Evolutionary conservation across 2,329 filamentous ascomycete species (phyloP).

Genomic region (Aureobasidium vineae): DNA sequence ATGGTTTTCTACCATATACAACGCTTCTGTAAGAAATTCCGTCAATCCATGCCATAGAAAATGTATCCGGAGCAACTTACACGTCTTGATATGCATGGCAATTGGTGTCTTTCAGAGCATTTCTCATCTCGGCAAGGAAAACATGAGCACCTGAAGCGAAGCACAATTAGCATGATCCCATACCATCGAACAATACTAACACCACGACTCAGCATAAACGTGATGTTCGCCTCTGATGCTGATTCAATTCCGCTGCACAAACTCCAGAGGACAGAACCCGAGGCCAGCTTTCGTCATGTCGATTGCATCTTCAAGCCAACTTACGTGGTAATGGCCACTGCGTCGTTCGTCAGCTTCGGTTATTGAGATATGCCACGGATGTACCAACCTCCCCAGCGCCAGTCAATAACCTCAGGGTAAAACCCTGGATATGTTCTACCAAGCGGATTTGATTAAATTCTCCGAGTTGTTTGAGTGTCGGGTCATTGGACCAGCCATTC

Average conservation of each 20-base stretch:
- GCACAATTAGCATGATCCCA: neutral
- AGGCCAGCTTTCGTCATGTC: neutral
- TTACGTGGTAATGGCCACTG: constrained; percentile 17
- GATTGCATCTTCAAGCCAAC: neutral
- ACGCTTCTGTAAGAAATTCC: constrained; percentile 7
- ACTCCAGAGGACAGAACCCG: neutral
- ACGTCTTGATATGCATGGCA: constrained; percentile 24
- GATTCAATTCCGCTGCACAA: neutral
- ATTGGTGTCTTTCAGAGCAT: constrained; percentile 20
- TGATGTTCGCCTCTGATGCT: neutral
- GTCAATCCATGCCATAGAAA: neutral
- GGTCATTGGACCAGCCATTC: constrained; percentile 33
- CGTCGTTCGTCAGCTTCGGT: neutral
- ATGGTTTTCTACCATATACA: constrained; percentile 25
- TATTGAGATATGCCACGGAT: neutral
- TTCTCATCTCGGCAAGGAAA: constrained; percentile 25
- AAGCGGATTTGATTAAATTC: constrained; percentile 18
- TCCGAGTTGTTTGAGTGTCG: constrained; percentile 7
- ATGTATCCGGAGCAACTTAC: neutral
- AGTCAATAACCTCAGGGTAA: constrained; percentile 24
- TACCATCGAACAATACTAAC: neutral
- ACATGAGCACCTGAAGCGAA: constrained; percentile 11
- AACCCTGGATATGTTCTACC: constrained; percentile 17
- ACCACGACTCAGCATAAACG: neutral
- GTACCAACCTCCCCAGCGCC: constrained; percentile 19